phyloP scores from a whole-genome alignment of 129 eudicot species.

The Ambrosia artemisiifolia region DNA sequence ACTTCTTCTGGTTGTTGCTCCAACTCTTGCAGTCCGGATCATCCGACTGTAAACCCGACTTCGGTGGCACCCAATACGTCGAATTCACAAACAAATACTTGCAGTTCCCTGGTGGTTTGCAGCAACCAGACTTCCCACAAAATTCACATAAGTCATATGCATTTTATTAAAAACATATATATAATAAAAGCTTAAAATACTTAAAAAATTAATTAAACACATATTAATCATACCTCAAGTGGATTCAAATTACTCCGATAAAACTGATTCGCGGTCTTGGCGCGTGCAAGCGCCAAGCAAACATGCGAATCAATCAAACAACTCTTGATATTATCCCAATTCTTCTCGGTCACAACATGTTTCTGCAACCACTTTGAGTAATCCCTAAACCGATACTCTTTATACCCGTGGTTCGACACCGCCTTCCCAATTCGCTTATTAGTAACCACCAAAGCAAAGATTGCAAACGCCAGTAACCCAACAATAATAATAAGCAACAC shows the following conservation, averaged over 20 bases:
- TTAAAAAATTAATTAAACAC: too few species aligned
- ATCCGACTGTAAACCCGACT: conserved; percentile 27
- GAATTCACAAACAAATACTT: conserved; percentile 36
- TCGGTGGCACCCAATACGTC: conserved; percentile 48
- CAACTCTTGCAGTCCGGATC: conserved; percentile 59
- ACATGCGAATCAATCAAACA: conserved; percentile 47
- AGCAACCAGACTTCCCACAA: conserved; percentile 60
- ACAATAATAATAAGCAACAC: conserved; percentile 45
- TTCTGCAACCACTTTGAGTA: conserved; percentile 67
- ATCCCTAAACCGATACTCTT: conserved; percentile 47
- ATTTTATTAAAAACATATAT: too few species aligned
- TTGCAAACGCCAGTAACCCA: conserved; percentile 37
- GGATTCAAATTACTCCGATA: conserved; percentile 24
- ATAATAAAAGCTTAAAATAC: too few species aligned
- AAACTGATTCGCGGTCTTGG: conserved; percentile 22
- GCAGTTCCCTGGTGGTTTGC: conserved; percentile 60
- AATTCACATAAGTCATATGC: background rate
- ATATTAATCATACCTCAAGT: conserved; percentile 39
- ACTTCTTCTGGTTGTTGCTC: conserved; percentile 53
- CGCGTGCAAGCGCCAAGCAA: conserved; percentile 33
- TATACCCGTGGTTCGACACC: conserved; percentile 41
- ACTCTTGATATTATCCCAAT: conserved; percentile 60
- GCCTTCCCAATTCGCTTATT: conserved; percentile 45
- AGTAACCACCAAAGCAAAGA: conserved; percentile 50
- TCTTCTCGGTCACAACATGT: conserved; percentile 42